Percentiles rank a stretch among this genome's conserved stretches.
phyloP scores from a whole-genome alignment of 2,329 filamentous ascomycete species.

The Bimuria novae-zelandiae region DNA sequence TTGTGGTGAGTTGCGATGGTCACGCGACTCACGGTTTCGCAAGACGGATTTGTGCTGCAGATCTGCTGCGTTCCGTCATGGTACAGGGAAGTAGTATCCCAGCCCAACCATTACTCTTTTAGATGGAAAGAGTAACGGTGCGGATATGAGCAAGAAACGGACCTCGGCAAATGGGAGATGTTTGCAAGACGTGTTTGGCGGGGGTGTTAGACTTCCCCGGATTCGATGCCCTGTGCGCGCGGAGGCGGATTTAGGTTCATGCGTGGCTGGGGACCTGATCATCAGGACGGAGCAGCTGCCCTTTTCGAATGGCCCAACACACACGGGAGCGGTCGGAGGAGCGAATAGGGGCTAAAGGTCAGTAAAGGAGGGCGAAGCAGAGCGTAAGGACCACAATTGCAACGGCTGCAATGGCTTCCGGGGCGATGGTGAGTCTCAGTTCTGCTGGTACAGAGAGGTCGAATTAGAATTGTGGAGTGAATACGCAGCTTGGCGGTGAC shows the following conservation, averaged over 20 bases:
- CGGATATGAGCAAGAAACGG: neutral
- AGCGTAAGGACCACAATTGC: too few relatives aligned
- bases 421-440: neutral
- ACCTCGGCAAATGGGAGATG: constrained; percentile 1
- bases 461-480: constrained; percentile 16
- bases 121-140: neutral
- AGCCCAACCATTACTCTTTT: neutral
- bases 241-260: constrained; percentile 4
- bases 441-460: neutral
- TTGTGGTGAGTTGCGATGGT: neutral
- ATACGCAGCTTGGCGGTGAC: constrained; percentile 8
- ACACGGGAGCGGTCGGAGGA: neutral
- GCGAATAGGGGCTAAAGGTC: too few relatives aligned
- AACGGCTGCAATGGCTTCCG: too few relatives aligned
- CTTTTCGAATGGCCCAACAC: neutral
- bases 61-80: constrained; percentile 7
- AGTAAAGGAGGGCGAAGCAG: too few relatives aligned
- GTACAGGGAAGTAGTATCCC: neutral
- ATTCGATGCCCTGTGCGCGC: constrained; percentile 2
- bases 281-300: constrained; percentile 9
- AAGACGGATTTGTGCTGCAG: constrained; percentile 4
- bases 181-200: neutral
- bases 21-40: constrained; percentile 22
- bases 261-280: constrained; percentile 2
- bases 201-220: too few relatives aligned